Evolutionary conservation across 306 rosid species (phyloP), one percentile per base, ranked within the genome.

Genomic region (Cucumis cinereus): DNA sequence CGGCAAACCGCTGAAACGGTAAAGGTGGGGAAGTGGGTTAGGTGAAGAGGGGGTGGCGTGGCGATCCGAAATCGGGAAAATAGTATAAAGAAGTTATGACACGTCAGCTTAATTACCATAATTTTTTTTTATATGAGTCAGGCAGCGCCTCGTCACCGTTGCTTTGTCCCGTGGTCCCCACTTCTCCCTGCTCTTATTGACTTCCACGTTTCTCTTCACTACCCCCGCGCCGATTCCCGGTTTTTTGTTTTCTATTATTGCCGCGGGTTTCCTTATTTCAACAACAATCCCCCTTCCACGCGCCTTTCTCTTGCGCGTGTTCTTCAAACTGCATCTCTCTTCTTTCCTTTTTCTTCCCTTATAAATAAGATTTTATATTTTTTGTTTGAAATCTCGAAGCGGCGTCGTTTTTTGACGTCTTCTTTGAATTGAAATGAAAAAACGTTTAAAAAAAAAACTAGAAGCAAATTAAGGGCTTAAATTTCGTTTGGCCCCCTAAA

Each of bases 131-230:
- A 30, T 41, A 17, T 6, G 77, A 38, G 79, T 77, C 85, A 30
- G 82, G 86, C 79, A 79, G 81, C 90, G 85, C 82, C 82, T 83
- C 85, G 90, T 80, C 85, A 81, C 85, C 82, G 81, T 57, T 74
- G 70, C 6, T 62, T 62, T 11, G 19, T 5, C 79, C 81, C 23
- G 23, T 77, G 78, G 85, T 1, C 50, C 87, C 89, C 89, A 74
- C 79, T 53, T 54, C 49, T 8, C 28, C 0, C 35, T 30, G n/a
- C 8, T 50, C 55, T 17, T 15, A 15, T 50, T 50, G 23, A 33
- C 45, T 62, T 33, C 41, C 41, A 62, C 69, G 69, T 33, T 55
- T 17, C 33, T 54, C 60, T 55, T 5, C 67, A 16, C 22, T 36
- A 43, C 28, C 76, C 26, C 76, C 76, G 14, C 59, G 74, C 75